These are phyloP conservation scores for Quercus phellos DNA, from an alignment of 331 rosid species.

Conservation along the genomic window DNA sequence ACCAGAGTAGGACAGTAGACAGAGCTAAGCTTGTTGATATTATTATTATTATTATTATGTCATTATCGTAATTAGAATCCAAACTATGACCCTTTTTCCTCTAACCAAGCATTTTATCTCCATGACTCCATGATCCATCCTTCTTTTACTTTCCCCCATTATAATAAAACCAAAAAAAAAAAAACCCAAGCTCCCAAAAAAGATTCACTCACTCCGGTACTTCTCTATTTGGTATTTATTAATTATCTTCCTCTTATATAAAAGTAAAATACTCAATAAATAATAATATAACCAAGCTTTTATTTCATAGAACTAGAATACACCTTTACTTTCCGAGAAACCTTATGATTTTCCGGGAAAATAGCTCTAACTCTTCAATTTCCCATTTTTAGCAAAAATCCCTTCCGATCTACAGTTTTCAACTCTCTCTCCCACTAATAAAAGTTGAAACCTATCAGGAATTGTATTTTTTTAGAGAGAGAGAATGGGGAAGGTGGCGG, in stretches of 20 bases:
- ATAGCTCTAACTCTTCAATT: constrained; percentile 7
- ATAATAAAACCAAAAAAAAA: background rate
- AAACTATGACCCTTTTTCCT: background rate
- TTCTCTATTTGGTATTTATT: too few relatives aligned
- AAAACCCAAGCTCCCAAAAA: background rate
- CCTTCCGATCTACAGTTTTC: constrained; percentile 9
- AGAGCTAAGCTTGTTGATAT: background rate
- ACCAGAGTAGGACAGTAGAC: background rate
- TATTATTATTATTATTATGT: background rate
- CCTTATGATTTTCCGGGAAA: constrained; percentile 21
- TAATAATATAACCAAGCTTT: too few relatives aligned
- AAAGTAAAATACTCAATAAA: too few relatives aligned
- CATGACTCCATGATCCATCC: too few relatives aligned
- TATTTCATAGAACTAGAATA: too few relatives aligned
- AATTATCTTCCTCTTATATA: background rate
- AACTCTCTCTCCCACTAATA: too few relatives aligned
- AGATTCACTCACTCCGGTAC: background rate
- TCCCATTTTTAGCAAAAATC: background rate
- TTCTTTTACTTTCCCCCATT: background rate
- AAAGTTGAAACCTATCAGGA: constrained; percentile 4
- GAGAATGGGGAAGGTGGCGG: constrained; percentile 68
- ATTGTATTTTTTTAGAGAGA: background rate
- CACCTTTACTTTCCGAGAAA: background rate
- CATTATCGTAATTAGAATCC: constrained; percentile 5
- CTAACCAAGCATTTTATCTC: too few relatives aligned